phyloP scores from a whole-genome alignment of 352 stramenopile species.

The Pythium brachiatum region DNA sequence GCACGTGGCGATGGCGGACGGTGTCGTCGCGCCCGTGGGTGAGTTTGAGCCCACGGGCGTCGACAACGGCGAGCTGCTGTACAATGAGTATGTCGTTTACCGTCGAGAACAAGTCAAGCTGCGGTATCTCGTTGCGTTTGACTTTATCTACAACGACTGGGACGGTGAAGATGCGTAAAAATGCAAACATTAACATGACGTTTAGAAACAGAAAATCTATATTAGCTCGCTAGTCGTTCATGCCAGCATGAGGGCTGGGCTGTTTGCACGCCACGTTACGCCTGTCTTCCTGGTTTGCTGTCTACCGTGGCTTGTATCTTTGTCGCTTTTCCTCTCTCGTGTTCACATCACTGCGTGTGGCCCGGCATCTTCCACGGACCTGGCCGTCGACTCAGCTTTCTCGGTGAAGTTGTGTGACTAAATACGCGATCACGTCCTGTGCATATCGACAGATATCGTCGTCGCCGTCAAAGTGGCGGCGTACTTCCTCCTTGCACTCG shows the following conservation, averaged over 20 bases:
- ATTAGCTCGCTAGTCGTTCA: conserved; percentile 5
- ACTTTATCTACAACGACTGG: conserved; percentile 43
- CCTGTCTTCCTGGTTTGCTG: background rate
- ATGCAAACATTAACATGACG: too few species aligned
- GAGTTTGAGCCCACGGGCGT: conserved; percentile 50
- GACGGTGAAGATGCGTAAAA: conserved; percentile 14
- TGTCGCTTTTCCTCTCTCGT: background rate
- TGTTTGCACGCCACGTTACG: background rate
- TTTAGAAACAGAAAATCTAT: too few species aligned
- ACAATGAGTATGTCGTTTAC: conserved; percentile 82
- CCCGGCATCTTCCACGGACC: background rate
- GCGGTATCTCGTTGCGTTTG: conserved; percentile 54
- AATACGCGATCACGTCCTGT: conserved; percentile 86
- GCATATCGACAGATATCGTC: conserved; percentile 82
- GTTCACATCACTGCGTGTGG: background rate
- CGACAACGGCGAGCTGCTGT: conserved; percentile 47
- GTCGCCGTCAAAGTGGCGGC: conserved; percentile 74
- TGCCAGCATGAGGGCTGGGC: background rate
- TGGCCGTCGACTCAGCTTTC: conserved; percentile 45
- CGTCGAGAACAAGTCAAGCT: conserved; percentile 62
- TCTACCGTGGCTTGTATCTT: background rate
- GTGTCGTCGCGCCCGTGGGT: conserved; percentile 53
- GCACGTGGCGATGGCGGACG: conserved; percentile 45
- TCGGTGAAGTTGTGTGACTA: conserved; percentile 80
- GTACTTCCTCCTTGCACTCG: conserved; percentile 67